A percentile compares a stretch with the other conserved stretches of the same genome.
Conservation (phyloP, 768 basidiomycete species). For the Rhizopogon vulgaris region DNA sequence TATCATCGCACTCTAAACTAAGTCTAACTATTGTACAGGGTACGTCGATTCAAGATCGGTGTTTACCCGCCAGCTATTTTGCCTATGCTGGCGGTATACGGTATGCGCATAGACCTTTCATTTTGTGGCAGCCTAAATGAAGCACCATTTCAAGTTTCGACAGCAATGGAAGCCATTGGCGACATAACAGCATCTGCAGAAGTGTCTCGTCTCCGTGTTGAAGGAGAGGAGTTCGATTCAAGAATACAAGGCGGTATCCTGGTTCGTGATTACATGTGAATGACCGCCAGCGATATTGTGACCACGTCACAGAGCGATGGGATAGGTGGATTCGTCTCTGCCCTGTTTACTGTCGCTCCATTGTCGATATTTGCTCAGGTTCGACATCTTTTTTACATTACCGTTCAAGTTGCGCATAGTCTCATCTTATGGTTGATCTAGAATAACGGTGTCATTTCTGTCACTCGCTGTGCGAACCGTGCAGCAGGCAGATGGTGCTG, state of each 20-base stretch:
- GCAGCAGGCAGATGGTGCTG: conserved; percentile 78
- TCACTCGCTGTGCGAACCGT: conserved; percentile 81
- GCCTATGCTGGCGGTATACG: conserved; percentile 56
- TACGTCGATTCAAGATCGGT: conserved; percentile 67
- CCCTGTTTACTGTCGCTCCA: conserved; percentile 75
- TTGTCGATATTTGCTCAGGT: conserved; percentile 73
- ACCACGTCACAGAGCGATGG: conserved; percentile 53
- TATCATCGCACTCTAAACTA: neutral
- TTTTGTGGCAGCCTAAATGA: conserved; percentile 18
- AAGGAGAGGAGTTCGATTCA: conserved; percentile 71
- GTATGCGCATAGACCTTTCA: conserved; percentile 33
- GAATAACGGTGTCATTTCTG: conserved; percentile 79
- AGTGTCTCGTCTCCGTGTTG: conserved; percentile 68
- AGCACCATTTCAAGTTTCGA: conserved; percentile 40
- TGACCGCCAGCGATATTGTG: neutral
- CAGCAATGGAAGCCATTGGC: conserved; percentile 81
- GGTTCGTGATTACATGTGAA: conserved; percentile 25
- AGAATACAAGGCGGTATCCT: conserved; percentile 81
- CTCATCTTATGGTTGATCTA: conserved; percentile 18
- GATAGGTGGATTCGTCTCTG: conserved; percentile 74
- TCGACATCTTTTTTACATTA: neutral
- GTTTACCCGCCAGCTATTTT: conserved; percentile 69
- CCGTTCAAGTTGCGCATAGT: neutral
- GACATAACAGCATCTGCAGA: conserved; percentile 82
- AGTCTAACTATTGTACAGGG: conserved; percentile 32